These are phyloP conservation scores for Aspergillus sp. DNA, from an alignment of 2,329 filamentous ascomycete species.

Conservation along the genomic window DNA sequence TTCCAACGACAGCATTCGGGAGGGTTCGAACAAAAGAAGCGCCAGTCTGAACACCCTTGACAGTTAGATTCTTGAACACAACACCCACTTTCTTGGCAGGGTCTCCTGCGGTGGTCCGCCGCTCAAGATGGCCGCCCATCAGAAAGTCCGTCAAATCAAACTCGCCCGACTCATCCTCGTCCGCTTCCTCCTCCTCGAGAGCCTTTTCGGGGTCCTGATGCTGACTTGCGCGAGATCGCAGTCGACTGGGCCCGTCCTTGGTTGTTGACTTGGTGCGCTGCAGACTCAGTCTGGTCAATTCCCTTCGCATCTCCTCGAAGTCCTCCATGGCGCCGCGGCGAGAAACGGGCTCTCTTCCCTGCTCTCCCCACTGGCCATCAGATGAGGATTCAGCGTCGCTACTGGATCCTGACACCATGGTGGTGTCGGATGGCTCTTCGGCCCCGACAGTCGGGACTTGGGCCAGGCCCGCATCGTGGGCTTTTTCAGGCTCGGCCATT, in stretches of 20 bases:
- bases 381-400: slow-evolving; percentile 19
- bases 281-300: slow-evolving; percentile 56
- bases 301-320: slow-evolving; percentile 56
- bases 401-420: slow-evolving; percentile 15
- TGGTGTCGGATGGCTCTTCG: slow-evolving; percentile 13
- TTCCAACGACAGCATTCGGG: slow-evolving; percentile 71
- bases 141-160: slow-evolving; percentile 72
- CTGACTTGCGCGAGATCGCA: slow-evolving; percentile 29
- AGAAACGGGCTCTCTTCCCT: slow-evolving; percentile 56
- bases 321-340: slow-evolving; percentile 59
- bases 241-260: slow-evolving; percentile 25
- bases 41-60: slow-evolving; percentile 68
- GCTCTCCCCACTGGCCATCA: slow-evolving; percentile 64
- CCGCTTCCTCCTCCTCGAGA: slow-evolving; percentile 45
- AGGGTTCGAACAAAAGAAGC: slow-evolving; percentile 70
- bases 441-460: slow-evolving; percentile 7
- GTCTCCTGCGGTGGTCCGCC: slow-evolving; percentile 60
- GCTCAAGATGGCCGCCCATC: slow-evolving; percentile 73
- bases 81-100: slow-evolving; percentile 78
- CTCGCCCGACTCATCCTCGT: slow-evolving; percentile 37
- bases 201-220: slow-evolving; percentile 46
- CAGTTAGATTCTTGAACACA: slow-evolving; percentile 72
- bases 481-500: slow-evolving; percentile 8
- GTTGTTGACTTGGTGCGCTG: slow-evolving; percentile 34
- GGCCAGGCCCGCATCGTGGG: slow-evolving; percentile 9